Percentiles rank a stretch among this genome's conserved stretches.
Conservation (phyloP, 306 rosid species). For the Quercus bicolor region DNA sequence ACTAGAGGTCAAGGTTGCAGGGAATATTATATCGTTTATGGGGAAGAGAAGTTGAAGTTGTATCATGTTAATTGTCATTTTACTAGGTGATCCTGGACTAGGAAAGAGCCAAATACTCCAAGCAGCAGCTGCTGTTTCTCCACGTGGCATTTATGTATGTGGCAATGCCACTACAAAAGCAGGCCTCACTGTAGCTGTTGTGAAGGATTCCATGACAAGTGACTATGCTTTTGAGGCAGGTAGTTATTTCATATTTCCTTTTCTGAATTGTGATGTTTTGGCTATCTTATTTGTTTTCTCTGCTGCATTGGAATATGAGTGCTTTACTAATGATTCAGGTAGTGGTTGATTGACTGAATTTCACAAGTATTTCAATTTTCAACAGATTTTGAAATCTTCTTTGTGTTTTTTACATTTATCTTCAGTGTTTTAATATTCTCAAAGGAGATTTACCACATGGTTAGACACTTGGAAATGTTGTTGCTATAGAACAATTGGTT, state of each 20-base stretch:
- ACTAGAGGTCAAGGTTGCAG: background rate
- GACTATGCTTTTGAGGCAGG: conserved; percentile 97
- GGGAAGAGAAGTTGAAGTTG: conserved; percentile 18
- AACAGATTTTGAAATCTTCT: background rate
- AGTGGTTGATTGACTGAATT: conserved; percentile 2
- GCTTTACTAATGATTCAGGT: conserved; percentile 14
- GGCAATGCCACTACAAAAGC: conserved; percentile 95
- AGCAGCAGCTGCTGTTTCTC: conserved; percentile 93
- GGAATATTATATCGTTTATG: background rate
- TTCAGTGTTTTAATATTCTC: background rate
- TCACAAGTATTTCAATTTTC: background rate
- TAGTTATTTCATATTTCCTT: conserved; percentile 27
- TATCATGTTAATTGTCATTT: conserved; percentile 25
- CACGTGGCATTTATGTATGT: conserved; percentile 91
- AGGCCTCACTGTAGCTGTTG: conserved; percentile 92
- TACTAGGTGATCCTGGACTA: conserved; percentile 88
- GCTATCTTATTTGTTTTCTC: conserved; percentile 6
- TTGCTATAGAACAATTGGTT: background rate
- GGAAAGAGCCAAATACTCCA: conserved; percentile 94
- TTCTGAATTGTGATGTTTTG: conserved; percentile 9
- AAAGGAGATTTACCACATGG: background rate
- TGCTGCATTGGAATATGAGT: conserved; percentile 1
- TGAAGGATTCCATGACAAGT: conserved; percentile 81
- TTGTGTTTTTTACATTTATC: background rate
- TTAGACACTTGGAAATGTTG: background rate